Evolutionary conservation across 805 yeast genomes (phyloP).

Genomic region (Ogataea ganodermae): DNA sequence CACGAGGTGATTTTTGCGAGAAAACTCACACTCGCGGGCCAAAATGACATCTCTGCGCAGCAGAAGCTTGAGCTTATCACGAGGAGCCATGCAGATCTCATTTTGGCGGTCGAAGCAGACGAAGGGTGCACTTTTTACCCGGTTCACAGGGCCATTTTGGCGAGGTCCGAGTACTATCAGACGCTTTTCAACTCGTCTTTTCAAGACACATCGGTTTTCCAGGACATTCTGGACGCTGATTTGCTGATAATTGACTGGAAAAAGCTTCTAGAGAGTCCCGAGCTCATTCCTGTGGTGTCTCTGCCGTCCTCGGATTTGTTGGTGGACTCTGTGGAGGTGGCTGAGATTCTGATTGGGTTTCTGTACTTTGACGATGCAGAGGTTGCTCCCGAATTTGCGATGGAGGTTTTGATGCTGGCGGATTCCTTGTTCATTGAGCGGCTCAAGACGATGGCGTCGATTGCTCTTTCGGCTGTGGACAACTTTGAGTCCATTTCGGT

Average conservation of each 20-base stretch:
- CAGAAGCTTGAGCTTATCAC: slow-evolving; percentile 29
- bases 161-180: slow-evolving; percentile 63
- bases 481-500: slow-evolving; percentile 32
- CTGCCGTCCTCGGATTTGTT: slow-evolving; percentile 20
- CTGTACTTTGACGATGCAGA: slow-evolving; percentile 62
- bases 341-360: slow-evolving; percentile 51
- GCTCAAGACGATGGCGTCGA: slow-evolving; percentile 64
- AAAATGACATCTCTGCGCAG: slow-evolving; percentile 17
- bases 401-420: slow-evolving; percentile 60
- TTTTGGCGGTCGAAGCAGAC: slow-evolving; percentile 39
- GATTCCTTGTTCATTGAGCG: slow-evolving; percentile 63
- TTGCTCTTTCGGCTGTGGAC: slow-evolving; percentile 40
- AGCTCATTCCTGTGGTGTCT: slow-evolving; percentile 24
- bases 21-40: slow-evolving; percentile 7
- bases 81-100: slow-evolving; percentile 49
- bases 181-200: slow-evolving; percentile 61
- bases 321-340: slow-evolving; percentile 11
- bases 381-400: slow-evolving; percentile 50
- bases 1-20: slow-evolving; percentile 27
- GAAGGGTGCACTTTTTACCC: slow-evolving; percentile 49
- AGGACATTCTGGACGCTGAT: slow-evolving; percentile 15
- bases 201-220: slow-evolving; percentile 22
- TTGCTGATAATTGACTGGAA: slow-evolving; percentile 25
- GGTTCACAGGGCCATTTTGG: slow-evolving; percentile 60
- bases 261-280: slow-evolving; percentile 14